Percentiles rank a stretch among this genome's conserved stretches.
Evolutionary conservation across 441 rosid species (phyloP).

Genomic region (Adansonia rubrostipa): DNA sequence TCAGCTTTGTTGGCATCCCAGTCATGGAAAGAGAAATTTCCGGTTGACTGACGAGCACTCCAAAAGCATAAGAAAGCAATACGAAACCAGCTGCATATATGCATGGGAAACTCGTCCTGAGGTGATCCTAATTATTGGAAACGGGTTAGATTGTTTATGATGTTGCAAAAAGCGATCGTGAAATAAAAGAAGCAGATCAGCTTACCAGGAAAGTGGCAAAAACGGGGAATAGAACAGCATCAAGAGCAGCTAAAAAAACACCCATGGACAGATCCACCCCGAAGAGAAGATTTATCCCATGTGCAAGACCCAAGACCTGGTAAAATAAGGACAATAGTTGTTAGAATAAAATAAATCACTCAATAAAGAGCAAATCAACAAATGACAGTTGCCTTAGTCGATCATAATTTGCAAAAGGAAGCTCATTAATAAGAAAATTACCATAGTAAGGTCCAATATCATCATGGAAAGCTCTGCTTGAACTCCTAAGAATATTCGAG

Average conservation of each 20-base stretch:
- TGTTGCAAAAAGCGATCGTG: constrained; percentile 14
- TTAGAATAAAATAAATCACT: constrained; percentile 24
- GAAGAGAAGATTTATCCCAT: constrained; percentile 84
- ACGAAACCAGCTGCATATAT: constrained; percentile 59
- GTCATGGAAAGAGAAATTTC: constrained; percentile 68
- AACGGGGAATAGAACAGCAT: constrained; percentile 82
- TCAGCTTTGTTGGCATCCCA: constrained; percentile 60
- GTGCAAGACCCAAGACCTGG: constrained; percentile 93
- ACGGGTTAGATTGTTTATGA: constrained; percentile 16
- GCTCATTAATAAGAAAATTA: constrained; percentile 39
- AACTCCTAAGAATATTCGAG: constrained; percentile 80
- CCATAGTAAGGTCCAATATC: constrained; percentile 84
- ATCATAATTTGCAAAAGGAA: too few species aligned
- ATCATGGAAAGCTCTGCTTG: constrained; percentile 80
- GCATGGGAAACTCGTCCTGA: constrained; percentile 58
- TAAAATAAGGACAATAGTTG: constrained; percentile 34
- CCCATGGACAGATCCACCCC: constrained; percentile 82
- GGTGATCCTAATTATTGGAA: constrained; percentile 60
- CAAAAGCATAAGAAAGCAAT: constrained; percentile 64
- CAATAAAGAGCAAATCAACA: neutral
- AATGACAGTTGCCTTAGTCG: too few species aligned
- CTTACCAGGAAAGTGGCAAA: constrained; percentile 78
- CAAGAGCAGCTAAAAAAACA: constrained; percentile 35
- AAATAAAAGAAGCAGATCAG: constrained; percentile 21
- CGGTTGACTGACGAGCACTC: constrained; percentile 81